Base-by-base conservation (phyloP, 2,329 filamentous ascomycete species). In the Pseudonectria buxi region DNA sequence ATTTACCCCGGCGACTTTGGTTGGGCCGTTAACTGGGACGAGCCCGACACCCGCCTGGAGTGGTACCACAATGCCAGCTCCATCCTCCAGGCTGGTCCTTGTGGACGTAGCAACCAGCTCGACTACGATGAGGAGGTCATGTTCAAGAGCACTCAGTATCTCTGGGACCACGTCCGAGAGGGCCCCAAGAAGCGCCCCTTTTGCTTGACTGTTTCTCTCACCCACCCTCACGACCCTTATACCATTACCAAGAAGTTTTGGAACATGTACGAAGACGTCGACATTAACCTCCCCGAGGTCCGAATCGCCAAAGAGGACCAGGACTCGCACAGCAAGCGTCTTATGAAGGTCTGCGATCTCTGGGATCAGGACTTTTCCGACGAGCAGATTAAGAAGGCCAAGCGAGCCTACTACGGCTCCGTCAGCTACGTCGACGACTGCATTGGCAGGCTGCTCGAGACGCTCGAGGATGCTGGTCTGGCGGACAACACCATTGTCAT, bases 61-160 rank as follows among this genome's bases (percentile, higher is more conserved):
- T 95, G 88, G 86, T 95, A 92, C 59, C 89, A 95, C 70, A 95
- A 95, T 59, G 88, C 89, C 64, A 89, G 86, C 54, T 95, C 88
- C 6, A 90, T 95, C 49, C 69, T 90, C 54, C 87, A 95, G 61
- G 89, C 89, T 1, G 89, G 89, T 9, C 78, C 83, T 22, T 94
- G 88, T 52, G 83, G 94, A 27, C 78, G 88, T 47, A 94, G 86
- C 64, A 95, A 95, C 65, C 89, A 95, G 69, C 74, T 95, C 34
- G 89, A 95, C 59, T 95, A 90, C 52, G 89, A 95, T 53, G 89
- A 95, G 64, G 89, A 95, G 64, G 87, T 95, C 58, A 90, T 95
- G 80, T 90, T 85, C 68, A 86, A 82, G 62, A 85, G 86, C 33
- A 84, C 80, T 28, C 88, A 95, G 62, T 95, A 89, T 58, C 69